phyloP scores from a whole-genome alignment of 2,329 filamentous ascomycete species.

The Colletotrichum theobromicola region DNA sequence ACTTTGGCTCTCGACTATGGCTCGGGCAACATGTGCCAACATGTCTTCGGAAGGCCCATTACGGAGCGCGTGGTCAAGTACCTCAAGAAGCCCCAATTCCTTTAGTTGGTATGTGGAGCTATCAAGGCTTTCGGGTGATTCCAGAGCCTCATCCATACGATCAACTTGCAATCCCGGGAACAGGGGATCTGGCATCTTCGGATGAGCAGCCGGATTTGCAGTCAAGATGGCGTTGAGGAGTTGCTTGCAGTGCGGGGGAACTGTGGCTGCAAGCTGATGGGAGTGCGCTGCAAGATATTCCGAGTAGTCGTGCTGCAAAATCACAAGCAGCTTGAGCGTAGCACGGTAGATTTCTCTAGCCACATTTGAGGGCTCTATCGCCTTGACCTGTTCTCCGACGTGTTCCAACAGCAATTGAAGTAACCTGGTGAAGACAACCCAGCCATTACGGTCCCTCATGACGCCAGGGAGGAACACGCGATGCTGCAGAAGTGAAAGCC shows the following conservation, averaged over 20 bases:
- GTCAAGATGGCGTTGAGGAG: conserved; percentile 87
- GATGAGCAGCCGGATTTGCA: conserved; percentile 71
- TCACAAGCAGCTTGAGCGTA: conserved; percentile 79
- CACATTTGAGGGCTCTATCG: conserved; percentile 69
- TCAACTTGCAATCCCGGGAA: conserved; percentile 78
- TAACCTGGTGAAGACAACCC: conserved; percentile 76
- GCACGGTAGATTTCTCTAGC: conserved; percentile 87
- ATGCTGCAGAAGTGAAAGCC: conserved; percentile 84
- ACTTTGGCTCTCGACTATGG: conserved; percentile 65
- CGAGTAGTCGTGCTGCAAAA: conserved; percentile 92
- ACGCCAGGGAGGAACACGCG: conserved; percentile 83
- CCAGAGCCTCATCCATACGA: conserved; percentile 74
- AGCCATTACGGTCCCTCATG: conserved; percentile 72
- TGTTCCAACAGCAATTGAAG: conserved; percentile 75
- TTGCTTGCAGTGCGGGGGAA: conserved; percentile 85
- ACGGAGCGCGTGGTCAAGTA: conserved; percentile 64
- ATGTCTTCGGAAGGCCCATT: conserved; percentile 72
- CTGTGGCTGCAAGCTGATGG: conserved; percentile 78
- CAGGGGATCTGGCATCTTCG: conserved; percentile 76
- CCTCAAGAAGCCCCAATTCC: conserved; percentile 59
- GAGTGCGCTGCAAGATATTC: conserved; percentile 92
- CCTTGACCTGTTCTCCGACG: conserved; percentile 80
- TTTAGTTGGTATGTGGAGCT: conserved; percentile 64
- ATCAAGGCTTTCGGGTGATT: conserved; percentile 68
- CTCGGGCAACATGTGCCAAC: conserved; percentile 77